Evolutionary conservation across 2,329 filamentous ascomycete genomes (phyloP), one percentile per base, ranked within the genome.

Genomic region (Lasiodiplodia sp.): DNA sequence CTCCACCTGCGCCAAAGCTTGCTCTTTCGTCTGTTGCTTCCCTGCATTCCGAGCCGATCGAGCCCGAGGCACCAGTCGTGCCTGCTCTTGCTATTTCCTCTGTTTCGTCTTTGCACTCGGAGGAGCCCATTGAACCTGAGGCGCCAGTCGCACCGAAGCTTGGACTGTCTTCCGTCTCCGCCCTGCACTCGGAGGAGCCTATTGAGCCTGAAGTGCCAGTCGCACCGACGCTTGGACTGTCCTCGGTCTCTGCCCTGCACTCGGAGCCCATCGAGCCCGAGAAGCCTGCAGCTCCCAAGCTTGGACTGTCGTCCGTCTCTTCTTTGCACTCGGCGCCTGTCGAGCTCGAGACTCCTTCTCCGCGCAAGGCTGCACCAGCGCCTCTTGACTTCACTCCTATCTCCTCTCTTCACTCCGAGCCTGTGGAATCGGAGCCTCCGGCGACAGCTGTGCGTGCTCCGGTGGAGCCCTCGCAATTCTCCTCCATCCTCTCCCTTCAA

Each of bases 1-100:
- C 44, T 47, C 44, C 62, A 16, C 10, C 18, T 53, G 53, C 62
- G 12, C 68, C 68, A 25, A 66, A 69, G 68, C 70, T 82, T 63
- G 81, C 76, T 18, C 83, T 86, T 72, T 85, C 85, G 3, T 71
- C 78, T 1, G 80, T 87, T 52, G 79, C 81, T 68, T 82, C 82
- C 4, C 75, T 86, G 8, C 81, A 84, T 66, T 85, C 82, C 3
- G 80, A 82, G 58, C 85, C 67, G n/a, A 40, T 69, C 23, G 67
- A 55, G 34, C 49, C 60, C 16, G 66, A 69, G 47, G 60, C 64
- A 49, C 68, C 70, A 34, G 28, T 53, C 47, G n/a, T 55, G 23
- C 57, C 66, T 18, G 21, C 34, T 18, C 66, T 68, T 58, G 55
- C 57, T 16, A 52, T 56, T 28, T 66, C 49, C 21, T 60, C 60